Base-by-base conservation (phyloP, 805 yeast species). In the Candida schatavii region DNA sequence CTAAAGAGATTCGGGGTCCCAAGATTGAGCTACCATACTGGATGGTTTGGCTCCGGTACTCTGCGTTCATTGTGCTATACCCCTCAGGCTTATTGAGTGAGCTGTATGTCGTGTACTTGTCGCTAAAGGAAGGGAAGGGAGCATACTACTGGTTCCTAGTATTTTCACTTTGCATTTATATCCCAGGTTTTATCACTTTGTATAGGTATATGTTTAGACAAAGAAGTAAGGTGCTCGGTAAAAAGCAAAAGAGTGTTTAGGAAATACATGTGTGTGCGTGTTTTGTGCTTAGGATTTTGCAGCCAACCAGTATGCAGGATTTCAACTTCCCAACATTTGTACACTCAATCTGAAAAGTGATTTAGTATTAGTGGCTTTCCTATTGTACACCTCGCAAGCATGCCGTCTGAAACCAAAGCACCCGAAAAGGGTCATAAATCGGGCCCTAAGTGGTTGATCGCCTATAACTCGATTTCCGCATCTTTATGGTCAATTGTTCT, bases 391-490 rank as follows among this genome's bases (percentile, higher is more conserved):
- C n/a, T n/a, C n/a, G n/a, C n/a, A n/a, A 23, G 7, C 27, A 23
- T 23, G 27, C 11, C 27, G 27, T 7, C 27, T 11, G 27, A 23
- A 23, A 11, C 27, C 27, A 23, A 23, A 11, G 11, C 27, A 23
- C 10, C 27, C 7, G 10, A 7, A 23, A 23, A 23, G 27, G 27
- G 10, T 11, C 27, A 11, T 5, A 17, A 36, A 31, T 6, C 30
- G 4, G 19, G 31, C 4, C 30, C 30, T 5, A 22, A 25, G 5
- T 69, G 70, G 70, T 59, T 70, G 39, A 55, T 68, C 40, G 62
- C 72, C 17, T 70, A 69, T 50, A 70, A 70, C 47, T 62, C 72
- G 25, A 53, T 69, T 35, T 68, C 74, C 10, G 60, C 72, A 3
- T 64, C 71, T 13, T 57, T 68, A 34, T 70, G 75, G 75, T 51